Conservation (phyloP, 2,329 filamentous ascomycete species). For the Diaporthe sp. region DNA sequence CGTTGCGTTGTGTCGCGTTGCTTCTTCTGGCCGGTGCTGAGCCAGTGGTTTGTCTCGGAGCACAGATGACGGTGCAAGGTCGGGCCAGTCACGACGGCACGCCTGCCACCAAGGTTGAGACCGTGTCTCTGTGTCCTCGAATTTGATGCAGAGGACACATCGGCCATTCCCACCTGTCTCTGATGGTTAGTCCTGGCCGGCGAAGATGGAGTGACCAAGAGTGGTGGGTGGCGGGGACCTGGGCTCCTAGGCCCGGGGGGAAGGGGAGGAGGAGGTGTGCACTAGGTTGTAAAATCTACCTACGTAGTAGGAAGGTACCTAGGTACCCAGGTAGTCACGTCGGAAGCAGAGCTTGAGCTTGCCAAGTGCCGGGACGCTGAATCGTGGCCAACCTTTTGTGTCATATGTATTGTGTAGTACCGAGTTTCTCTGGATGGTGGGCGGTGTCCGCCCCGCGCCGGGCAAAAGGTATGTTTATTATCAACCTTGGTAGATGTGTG, state of each 20-base stretch:
- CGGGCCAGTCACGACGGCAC: slow-evolving; percentile 19
- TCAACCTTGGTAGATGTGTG: not conserved
- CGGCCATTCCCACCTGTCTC: not conserved
- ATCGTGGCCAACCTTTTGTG: slow-evolving; percentile 32
- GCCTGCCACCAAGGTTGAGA: slow-evolving; percentile 15
- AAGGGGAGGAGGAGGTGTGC: not conserved
- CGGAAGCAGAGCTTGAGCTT: slow-evolving; percentile 10
- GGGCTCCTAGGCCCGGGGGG: not conserved
- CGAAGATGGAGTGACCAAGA: not conserved
- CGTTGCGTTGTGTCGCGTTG: not conserved
- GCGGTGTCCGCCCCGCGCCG: slow-evolving; percentile 22
- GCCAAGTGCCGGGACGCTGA: slow-evolving; percentile 24
- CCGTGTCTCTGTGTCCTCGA: slow-evolving; percentile 16
- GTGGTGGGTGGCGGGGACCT: not conserved
- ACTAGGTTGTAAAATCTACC: not conserved
- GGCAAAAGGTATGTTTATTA: slow-evolving; percentile 3
- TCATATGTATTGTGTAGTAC: slow-evolving; percentile 29
- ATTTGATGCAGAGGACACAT: slow-evolving; percentile 6
- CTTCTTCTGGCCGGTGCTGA: slow-evolving; percentile 11
- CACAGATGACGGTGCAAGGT: slow-evolving; percentile 3
- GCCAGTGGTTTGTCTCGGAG: slow-evolving; percentile 19
- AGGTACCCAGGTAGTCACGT: not conserved
- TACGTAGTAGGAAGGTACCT: not conserved
- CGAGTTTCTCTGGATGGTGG: not conserved
- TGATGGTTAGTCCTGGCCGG: not conserved